A percentile compares a stretch with the other conserved stretches of the same genome.
Evolutionary conservation across 2,329 filamentous ascomycete genomes (phyloP).

Genomic region (Diaporthe aspalathi): DNA sequence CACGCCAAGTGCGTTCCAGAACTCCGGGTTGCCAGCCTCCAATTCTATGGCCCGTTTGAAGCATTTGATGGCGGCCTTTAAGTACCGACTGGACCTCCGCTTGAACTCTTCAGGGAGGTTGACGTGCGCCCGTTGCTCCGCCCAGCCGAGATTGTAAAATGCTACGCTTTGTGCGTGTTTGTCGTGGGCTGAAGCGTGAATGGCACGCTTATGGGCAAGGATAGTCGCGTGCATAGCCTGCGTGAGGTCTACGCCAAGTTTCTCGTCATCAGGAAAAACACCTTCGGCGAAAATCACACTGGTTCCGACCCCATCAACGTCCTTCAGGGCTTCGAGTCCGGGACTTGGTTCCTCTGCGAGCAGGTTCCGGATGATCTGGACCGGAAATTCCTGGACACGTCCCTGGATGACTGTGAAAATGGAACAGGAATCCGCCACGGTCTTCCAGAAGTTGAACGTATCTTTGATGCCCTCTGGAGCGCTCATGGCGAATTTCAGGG

Average conservation of each 20-base stretch:
- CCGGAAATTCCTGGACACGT: conserved; percentile 72
- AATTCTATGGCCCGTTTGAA: conserved; percentile 97
- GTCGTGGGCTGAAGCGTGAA: conserved; percentile 78
- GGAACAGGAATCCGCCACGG: conserved; percentile 87
- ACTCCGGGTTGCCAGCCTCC: conserved; percentile 92
- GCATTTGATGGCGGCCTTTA: conserved; percentile 85
- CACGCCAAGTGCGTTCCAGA: conserved; percentile 96
- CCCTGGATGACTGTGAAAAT: conserved; percentile 84
- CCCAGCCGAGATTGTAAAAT: conserved; percentile 97
- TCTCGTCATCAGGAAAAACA: conserved; percentile 59
- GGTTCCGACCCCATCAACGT: conserved; percentile 73
- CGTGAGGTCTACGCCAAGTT: conserved; percentile 62
- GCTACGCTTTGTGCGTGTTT: conserved; percentile 92
- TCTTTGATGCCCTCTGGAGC: conserved; percentile 71
- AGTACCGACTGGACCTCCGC: conserved; percentile 73
- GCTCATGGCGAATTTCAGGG: conserved; percentile 73
- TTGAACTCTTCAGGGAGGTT: conserved; percentile 66
- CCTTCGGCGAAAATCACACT: conserved; percentile 58
- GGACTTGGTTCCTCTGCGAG: conserved; percentile 67
- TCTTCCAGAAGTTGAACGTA: conserved; percentile 96
- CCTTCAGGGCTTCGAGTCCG: conserved; percentile 70
- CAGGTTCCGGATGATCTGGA: conserved; percentile 66
- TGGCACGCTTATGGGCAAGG: conserved; percentile 87
- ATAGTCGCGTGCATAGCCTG: conserved; percentile 78
- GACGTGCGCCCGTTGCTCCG: conserved; percentile 83